Percentiles rank a stretch among this genome's conserved stretches.
These are phyloP conservation scores for barrel medic (Medicago truncatula) DNA, from an alignment of 306 rosid genomes.

Conservation along the genomic window MtrunA17r5.0-ANR NC_053047.1:11067501-11068000, in stretches of 20 bases:
- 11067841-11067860: slow-evolving; percentile 28
- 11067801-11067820: slow-evolving; percentile 1
- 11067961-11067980: neutral
- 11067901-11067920: slow-evolving; percentile 6
- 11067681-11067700: slow-evolving; percentile 3
- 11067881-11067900: slow-evolving; percentile 10
- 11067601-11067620: neutral
- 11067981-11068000: neutral
- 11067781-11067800: neutral
- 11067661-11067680: slow-evolving; percentile 20
- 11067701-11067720: slow-evolving; percentile 22
- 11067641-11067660: slow-evolving; percentile 10
- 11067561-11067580: slow-evolving; percentile 5
- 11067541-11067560: slow-evolving; percentile 38
- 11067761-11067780: slow-evolving; percentile 18
- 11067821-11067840: neutral
- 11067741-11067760: slow-evolving; percentile 27
- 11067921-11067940: neutral
- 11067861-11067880: slow-evolving; percentile 24
- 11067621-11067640: neutral
- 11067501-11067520: slow-evolving; percentile 99
- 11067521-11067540: slow-evolving; percentile 97
- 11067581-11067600: slow-evolving; percentile 21
- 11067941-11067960: neutral
- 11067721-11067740: slow-evolving; percentile 6